phyloP scores from a whole-genome alignment of 768 basidiomycete species.

The Austroboletus eburneus region DNA sequence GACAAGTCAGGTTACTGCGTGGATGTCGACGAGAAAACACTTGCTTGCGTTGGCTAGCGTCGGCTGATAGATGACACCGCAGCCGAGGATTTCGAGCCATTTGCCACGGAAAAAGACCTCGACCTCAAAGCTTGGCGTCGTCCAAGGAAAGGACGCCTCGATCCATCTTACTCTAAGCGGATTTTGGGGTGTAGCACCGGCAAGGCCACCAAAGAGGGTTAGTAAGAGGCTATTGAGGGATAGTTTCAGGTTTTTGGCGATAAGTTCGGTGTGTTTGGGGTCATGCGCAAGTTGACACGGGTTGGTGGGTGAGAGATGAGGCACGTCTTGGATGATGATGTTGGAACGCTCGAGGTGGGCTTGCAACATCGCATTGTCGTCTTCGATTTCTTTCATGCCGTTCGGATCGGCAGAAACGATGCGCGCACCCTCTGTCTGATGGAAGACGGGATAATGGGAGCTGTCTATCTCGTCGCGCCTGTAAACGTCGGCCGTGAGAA shows the following conservation, averaged over 20 bases:
- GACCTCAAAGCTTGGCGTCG: conserved; percentile 95
- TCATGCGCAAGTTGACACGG: conserved; percentile 80
- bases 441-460: conserved; percentile 96
- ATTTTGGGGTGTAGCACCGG: conserved; percentile 47
- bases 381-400: conserved; percentile 59
- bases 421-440: conserved; percentile 94
- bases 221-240: conserved; percentile 85
- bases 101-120: conserved; percentile 95
- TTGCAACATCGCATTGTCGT: conserved; percentile 65
- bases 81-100: conserved; percentile 96
- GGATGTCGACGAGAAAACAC: conserved; percentile 26
- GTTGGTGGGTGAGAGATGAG: conserved; percentile 67
- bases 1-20: conserved; percentile 8
- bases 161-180: conserved; percentile 95
- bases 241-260: conserved; percentile 84
- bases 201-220: conserved; percentile 67
- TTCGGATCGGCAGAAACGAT: conserved; percentile 62
- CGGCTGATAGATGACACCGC: conserved; percentile 85
- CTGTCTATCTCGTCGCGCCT: conserved; percentile 96
- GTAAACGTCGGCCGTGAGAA: conserved; percentile 96
- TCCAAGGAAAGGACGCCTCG: conserved; percentile 97
- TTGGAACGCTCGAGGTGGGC: conserved; percentile 61
- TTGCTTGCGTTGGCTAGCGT: conserved; percentile 84
- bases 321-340: conserved; percentile 85
- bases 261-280: conserved; percentile 62